A percentile compares a stretch with the other conserved stretches of the same genome.
phyloP scores from a whole-genome alignment of 257 asterid species.

The Eucommia ulmoides region DNA sequence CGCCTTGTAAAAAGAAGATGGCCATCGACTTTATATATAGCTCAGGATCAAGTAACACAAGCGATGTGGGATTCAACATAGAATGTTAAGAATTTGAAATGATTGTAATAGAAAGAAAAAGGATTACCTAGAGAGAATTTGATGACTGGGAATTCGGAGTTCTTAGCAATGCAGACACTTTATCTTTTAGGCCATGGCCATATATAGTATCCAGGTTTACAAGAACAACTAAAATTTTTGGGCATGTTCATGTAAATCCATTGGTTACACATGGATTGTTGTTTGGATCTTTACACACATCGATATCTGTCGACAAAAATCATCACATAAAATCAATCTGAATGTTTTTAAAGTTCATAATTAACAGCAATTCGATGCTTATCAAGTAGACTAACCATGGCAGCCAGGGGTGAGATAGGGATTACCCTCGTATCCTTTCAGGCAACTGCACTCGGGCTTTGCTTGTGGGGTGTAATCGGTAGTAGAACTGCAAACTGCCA shows the following conservation, averaged over 20 bases:
- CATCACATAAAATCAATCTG: not conserved
- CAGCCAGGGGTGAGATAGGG: slow-evolving; percentile 21
- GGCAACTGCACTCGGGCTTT: slow-evolving; percentile 25
- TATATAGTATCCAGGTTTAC: not conserved
- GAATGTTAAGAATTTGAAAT: too few relatives aligned
- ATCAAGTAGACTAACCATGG: too few relatives aligned
- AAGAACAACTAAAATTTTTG: slow-evolving; percentile 8
- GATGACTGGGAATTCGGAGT: not conserved
- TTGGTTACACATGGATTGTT: slow-evolving; percentile 1
- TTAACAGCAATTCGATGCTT: too few relatives aligned
- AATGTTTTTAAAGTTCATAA: not conserved
- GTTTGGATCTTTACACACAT: slow-evolving; percentile 6
- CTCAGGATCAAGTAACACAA: too few relatives aligned
- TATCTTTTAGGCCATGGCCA: slow-evolving; percentile 10
- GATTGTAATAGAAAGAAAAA: too few relatives aligned
- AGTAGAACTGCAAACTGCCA: too few relatives aligned
- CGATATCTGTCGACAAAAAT: slow-evolving; percentile 1
- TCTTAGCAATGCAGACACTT: not conserved
- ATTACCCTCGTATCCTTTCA: slow-evolving; percentile 18
- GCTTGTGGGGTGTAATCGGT: too few relatives aligned
- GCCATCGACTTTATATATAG: too few relatives aligned
- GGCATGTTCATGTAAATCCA: slow-evolving; percentile 5
- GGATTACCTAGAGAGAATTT: slow-evolving; percentile 5
- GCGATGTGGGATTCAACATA: too few relatives aligned
- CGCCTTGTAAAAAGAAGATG: too few relatives aligned